Conservation (phyloP, 2,329 filamentous ascomycete species). For the Xylaria sp. region DNA sequence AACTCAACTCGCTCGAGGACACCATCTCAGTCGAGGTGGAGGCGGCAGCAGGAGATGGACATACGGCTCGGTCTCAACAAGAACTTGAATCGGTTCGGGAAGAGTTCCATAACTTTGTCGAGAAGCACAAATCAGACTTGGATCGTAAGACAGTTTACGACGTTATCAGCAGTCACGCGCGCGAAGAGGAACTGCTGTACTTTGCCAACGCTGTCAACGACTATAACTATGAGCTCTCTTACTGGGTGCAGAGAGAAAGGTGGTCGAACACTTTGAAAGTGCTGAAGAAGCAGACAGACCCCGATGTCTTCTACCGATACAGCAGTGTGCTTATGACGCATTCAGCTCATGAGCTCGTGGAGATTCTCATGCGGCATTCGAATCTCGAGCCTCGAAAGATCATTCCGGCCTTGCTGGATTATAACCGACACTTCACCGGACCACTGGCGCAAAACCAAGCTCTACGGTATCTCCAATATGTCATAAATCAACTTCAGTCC, state of each 20-base stretch:
- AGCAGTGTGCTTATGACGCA: conserved; percentile 95
- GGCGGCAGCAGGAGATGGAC: conserved; percentile 63
- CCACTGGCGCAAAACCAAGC: conserved; percentile 78
- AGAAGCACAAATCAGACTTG: conserved; percentile 77
- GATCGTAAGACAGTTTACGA: conserved; percentile 93
- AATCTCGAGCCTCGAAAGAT: conserved; percentile 80
- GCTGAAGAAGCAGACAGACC: conserved; percentile 85
- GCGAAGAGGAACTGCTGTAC: conserved; percentile 86
- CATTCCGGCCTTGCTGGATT: conserved; percentile 89
- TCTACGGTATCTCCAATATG: conserved; percentile 86
- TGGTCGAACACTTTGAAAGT: conserved; percentile 85
- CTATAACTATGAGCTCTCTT: conserved; percentile 89
- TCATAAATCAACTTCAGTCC: conserved; percentile 79
- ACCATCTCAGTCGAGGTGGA: conserved; percentile 87
- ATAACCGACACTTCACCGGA: conserved; percentile 72
- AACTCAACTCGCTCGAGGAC: conserved; percentile 90
- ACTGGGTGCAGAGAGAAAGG: conserved; percentile 93
- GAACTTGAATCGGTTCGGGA: conserved; percentile 64
- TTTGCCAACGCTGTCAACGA: conserved; percentile 87
- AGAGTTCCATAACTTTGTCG: conserved; percentile 86
- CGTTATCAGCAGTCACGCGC: conserved; percentile 88
- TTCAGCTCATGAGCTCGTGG: conserved; percentile 77
- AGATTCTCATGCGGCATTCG: conserved; percentile 87
- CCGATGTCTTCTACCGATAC: conserved; percentile 93
- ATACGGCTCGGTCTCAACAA: conserved; percentile 63